Evolutionary conservation across 306 rosid species (phyloP).

Genomic region (Castanospermum australe): DNA sequence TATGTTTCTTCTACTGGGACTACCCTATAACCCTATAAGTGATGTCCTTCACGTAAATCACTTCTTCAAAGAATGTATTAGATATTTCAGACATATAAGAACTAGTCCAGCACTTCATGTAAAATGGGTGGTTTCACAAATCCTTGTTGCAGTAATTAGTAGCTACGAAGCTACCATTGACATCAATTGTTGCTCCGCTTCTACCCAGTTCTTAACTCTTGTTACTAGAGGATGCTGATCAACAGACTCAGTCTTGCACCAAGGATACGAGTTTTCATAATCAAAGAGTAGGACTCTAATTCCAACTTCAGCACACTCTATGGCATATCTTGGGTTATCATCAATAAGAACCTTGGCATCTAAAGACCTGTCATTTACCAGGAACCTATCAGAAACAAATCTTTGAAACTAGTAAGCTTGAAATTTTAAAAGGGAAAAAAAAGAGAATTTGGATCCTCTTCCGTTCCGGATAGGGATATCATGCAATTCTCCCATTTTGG

Average conservation of each 20-base stretch:
- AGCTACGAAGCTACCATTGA: conserved; percentile 39
- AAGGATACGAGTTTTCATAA: conserved; percentile 87
- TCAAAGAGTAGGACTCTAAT: conserved; percentile 85
- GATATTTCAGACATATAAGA: conserved; percentile 1
- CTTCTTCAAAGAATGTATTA: not conserved
- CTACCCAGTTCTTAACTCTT: conserved; percentile 82
- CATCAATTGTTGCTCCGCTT: conserved; percentile 74
- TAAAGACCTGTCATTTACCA: conserved; percentile 58
- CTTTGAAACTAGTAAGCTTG: not conserved
- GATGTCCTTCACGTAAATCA: not conserved
- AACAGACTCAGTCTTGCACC: conserved; percentile 67
- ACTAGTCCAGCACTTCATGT: not conserved
- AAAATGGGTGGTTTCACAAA: conserved; percentile 1
- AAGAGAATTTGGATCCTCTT: not conserved
- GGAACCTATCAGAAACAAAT: conserved; percentile 9
- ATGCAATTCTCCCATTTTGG: not conserved
- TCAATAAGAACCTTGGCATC: conserved; percentile 83
- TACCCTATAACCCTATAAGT: conserved; percentile 12
- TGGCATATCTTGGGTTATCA: conserved; percentile 88
- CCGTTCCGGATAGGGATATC: not conserved
- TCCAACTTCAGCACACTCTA: conserved; percentile 86
- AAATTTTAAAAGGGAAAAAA: not conserved
- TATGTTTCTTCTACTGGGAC: conserved; percentile 20
- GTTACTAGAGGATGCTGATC: conserved; percentile 75
- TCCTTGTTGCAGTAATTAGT: not conserved